Base-by-base conservation (phyloP, 2,329 filamentous ascomycete genomes). In the Paecilomyces sp. region DNA sequence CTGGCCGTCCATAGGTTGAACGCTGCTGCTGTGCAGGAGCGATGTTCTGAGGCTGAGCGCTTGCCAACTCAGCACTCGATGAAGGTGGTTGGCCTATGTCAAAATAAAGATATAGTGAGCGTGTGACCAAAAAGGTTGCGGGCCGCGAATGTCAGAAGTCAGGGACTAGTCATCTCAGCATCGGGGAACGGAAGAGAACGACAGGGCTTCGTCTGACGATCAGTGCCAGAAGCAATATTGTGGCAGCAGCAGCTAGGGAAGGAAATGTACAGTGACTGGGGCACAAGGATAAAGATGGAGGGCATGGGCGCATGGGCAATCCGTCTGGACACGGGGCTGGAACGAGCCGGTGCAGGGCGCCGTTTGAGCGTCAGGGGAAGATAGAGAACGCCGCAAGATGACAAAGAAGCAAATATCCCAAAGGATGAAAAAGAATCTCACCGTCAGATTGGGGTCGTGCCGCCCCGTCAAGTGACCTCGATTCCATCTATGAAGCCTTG, bases 11-110 rank as follows among this genome's bases (percentile, higher is more conserved):
- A 61, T 61, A 62, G 61, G 58, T 60, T 62, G 59, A 57, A 25
- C 54, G 31, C 41, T 55, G 56, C 33, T 57, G 63, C 54, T 55
- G 58, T 59, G 59, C 55, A 55, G 61, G 58, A 58, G 62, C 56
- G 60, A 58, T 52, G 36, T 54, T 53, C 58, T 64, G 63, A 62
- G 62, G 62, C 59, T 67, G 64, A 63, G 62, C 57, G 65, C 62
- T 65, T 66, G 65, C 63, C 64, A 66, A 64, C 63, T 64, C 64
- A 65, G 61, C 63, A 61, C 55, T 56, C 58, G 58, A 60, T 34
- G 54, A 50, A 58, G 57, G 50, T 60, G 53, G 57, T 58, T 59
- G 57, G 60, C 54, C 60, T 62, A 58, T 57, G 54, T 60, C 59
- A 58, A 62, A 61, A 61, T 58, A 61, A 57, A 50, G 57, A 58